Evolutionary conservation across 257 asterid genomes (phyloP), one percentile per base, ranked within the genome.

Genomic region (Capsicum pubescens): DNA sequence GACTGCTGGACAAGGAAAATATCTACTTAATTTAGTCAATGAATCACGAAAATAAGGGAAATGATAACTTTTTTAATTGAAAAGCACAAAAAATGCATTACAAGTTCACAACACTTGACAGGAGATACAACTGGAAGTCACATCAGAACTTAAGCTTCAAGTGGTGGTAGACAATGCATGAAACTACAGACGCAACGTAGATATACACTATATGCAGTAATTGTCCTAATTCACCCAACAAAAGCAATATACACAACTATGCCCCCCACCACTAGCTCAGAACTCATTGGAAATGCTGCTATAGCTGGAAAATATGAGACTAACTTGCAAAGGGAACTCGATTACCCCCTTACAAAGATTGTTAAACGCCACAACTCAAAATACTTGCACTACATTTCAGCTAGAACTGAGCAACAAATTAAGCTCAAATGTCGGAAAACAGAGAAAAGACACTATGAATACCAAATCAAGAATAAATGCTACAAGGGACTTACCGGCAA

Each of bases 1-100:
- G 82, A 81, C 93, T 92, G 89, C 58, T 52, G 14, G 15, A 76
- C 8, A 52, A 52, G 63, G 48, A 21, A 74, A 76, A 52, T 76
- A 26, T 13, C 4, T 0, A 39, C 46, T 14, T 13, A 74, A 76
- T 21, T 52, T 26, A 76, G 81, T 76, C 13, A 52, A 72, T 36
- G 26, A 54, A 58, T 54, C 58, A 21, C 12, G 2, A 46, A 32
- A 50, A n/a, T 36, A 32, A 52, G 36, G 48, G 84, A 3, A 8
- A 74, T 48, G 14, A 54, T 39, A 76, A 56, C 55, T 46, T 39
- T 21, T 44, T 36, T 81, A 52, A 52, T 68, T 77, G 36, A 72
- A 74, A 32, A 55, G 72, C 14, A 68, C 48, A 76, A 84, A 74
- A 81, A 70, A 61, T 39, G 64, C 82, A 87, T 60, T n/a, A n/a